Evolutionary conservation across 2,329 filamentous ascomycete genomes (phyloP), one percentile per base, ranked within the genome.

Genomic region (Gliomastix tumulicola): DNA sequence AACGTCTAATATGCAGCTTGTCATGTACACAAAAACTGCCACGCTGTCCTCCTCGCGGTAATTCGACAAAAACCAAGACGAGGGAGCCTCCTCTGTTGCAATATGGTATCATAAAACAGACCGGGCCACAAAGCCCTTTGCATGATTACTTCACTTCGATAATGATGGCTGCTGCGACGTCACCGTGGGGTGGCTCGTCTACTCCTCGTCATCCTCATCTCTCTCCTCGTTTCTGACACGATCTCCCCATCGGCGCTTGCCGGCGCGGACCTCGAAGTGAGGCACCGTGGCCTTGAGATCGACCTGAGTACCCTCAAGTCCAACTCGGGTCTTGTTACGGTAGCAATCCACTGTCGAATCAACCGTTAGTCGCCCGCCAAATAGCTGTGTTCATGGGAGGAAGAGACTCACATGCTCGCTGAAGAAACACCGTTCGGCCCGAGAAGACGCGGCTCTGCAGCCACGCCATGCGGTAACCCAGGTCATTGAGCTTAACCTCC

Each of bases 391-490:
- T n/a, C n/a, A n/a, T n/a, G 19, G 18, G 34, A 30, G 12, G 21
- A 16, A 15, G 21, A 19, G 17, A 84, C 88, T 79, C 68, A 95
- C 89, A 67, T 49, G 89, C 89, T 69, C 88, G 81, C 60, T 96
- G 90, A 50, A 96, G 67, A 59, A 96, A 96, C 33, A 95, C 71
- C 28, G 83, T 88, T 48, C 88, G 76, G 11, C 84, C 85, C 2
- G 88, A 82, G 66, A 97, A 96, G 10, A 90, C 86, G 51, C 90
- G 75, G 57, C 88, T 92, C 65, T 97, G 90, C 37, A 89, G 82
- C 90, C 92, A 98, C 34, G 87, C 89, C 85, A 98, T 94, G 32
- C 90, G 79, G 58, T 94, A 94, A 3, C 88, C 90, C 32, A 97
- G 66, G 54, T 97, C 89, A 55, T 97, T 97, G 43, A 97, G 66